Evolutionary conservation across 805 yeast genomes (phyloP), one percentile per base, ranked within the genome.

Genomic region (Sugiyamaella lignohabitans): DNA sequence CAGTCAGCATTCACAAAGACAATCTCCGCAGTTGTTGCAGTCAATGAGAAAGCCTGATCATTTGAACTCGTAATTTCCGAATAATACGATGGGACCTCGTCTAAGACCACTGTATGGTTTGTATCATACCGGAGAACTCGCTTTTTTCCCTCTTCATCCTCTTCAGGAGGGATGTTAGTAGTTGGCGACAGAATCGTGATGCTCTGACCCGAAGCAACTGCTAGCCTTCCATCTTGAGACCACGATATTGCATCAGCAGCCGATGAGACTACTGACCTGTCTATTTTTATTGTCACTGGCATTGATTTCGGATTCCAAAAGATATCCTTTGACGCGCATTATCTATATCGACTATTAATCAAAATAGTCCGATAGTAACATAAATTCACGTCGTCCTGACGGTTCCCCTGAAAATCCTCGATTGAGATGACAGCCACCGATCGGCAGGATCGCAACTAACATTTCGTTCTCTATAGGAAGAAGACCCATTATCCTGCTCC

Each of bases 191-290:
- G 20, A 41, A 14, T 16, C 10, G 17, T 17, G 4, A 10, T 22
- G 3, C 5, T 4, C 18, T 45, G 40, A 3, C 52, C 53, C 2
- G 52, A 27, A 5, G 45, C 22, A 6, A 54, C 38, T 16, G 53
- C 59, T 3, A 56, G 11, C 14, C 42, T 44, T 1, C 59, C 59
- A 40, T 56, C 59, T 2, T 46, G 48, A 17, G 58, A 54, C 59
- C 59, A 56, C 43, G 48, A 45, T 22, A 50, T 18, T 14, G 54
- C 59, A 19, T 52, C 51, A 5, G 50, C 43, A 5, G 47, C 43
- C 40, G 18, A 42, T 24, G 39, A 46, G 22, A 27, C 30, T 21
- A 27, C 38, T 8, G 37, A n/a, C n/a, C 47, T 17, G 19, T 40
- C 17, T 22, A 44, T 14, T 29, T 37, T 44, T 10, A 44, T 29